Conservation (phyloP, 495 filamentous ascomycete genomes). For the Corynascus novoguineensis region DNA sequence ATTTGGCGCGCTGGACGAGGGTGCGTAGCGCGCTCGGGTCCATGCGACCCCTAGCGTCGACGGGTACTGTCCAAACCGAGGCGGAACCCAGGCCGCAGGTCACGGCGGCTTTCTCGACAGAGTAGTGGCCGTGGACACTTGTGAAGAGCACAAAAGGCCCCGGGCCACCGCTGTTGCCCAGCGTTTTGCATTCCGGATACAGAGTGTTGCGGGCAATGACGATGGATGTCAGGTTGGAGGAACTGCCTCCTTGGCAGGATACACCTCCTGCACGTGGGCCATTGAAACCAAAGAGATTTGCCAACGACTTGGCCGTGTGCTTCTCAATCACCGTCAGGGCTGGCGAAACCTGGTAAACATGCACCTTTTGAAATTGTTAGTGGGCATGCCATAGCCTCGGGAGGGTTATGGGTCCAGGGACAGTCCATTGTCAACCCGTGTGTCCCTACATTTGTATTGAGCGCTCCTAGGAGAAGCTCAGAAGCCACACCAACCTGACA, state of each 20-base stretch:
- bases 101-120: conserved; percentile 86
- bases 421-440: neutral
- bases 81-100: conserved; percentile 75
- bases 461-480: conserved; percentile 70
- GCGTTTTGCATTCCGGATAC: conserved; percentile 65
- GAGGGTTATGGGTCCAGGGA: neutral
- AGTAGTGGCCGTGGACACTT: conserved; percentile 84
- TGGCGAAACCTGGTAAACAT: conserved; percentile 87
- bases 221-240: conserved; percentile 80
- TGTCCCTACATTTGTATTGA: conserved; percentile 81
- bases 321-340: conserved; percentile 83
- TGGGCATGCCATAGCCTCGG: neutral
- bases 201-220: conserved; percentile 85
- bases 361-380: conserved; percentile 42
- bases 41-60: conserved; percentile 70
- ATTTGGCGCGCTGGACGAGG: conserved; percentile 52
- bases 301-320: conserved; percentile 61
- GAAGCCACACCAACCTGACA: conserved; percentile 67
- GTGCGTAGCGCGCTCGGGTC: conserved; percentile 56
- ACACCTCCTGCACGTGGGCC: conserved; percentile 75
- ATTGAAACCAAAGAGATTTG: conserved; percentile 67
- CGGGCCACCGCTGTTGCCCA: conserved; percentile 55
- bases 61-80: conserved; percentile 66
- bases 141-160: conserved; percentile 81
- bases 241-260: conserved; percentile 78